Evolutionary conservation across 148 eudicot genomes (phyloP).

Genomic region (Camellia lanceoleosa): DNA sequence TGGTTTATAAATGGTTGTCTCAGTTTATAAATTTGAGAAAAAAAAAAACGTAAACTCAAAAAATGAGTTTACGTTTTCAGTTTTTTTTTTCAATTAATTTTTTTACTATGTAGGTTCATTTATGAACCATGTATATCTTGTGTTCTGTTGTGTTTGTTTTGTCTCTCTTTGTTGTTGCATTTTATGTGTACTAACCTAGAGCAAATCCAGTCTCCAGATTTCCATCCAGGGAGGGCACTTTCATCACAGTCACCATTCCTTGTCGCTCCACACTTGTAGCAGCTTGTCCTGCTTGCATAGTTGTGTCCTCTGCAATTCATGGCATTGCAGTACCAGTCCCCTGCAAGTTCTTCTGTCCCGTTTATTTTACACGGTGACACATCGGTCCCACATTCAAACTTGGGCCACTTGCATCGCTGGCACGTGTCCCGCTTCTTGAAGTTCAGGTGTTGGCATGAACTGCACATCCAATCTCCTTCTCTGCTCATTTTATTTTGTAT

Average conservation of each 20-base stretch:
- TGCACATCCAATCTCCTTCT: conserved; percentile 90
- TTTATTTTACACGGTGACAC: conserved; percentile 32
- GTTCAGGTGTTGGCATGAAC: conserved; percentile 71
- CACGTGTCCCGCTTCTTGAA: conserved; percentile 77
- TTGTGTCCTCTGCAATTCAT: conserved; percentile 76
- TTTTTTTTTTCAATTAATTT: no score
- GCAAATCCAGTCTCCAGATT: conserved; percentile 86
- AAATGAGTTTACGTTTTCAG: no score
- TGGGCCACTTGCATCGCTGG: conserved; percentile 64
- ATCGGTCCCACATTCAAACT: conserved; percentile 39
- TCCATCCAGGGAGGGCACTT: conserved; percentile 66
- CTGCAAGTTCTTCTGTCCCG: conserved; percentile 54
- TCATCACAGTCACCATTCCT: conserved; percentile 35
- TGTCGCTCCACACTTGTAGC: conserved; percentile 51
- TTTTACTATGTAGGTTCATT: no score
- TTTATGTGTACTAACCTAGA: conserved; percentile 30
- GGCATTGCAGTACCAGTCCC: conserved; percentile 81
- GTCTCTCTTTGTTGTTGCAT: no score
- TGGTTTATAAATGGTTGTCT: no score
- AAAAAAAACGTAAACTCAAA: no score
- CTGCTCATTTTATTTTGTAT: conserved; percentile 47
- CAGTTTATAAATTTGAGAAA: no score
- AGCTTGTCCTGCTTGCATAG: conserved; percentile 75
- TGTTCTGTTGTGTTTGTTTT: no score
- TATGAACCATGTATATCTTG: no score